A percentile compares a stretch with the other conserved stretches of the same genome.
These are phyloP conservation scores for Chenopodium berlandieri DNA, from an alignment of 148 eudicot genomes.

Conservation along the genomic window DNA sequence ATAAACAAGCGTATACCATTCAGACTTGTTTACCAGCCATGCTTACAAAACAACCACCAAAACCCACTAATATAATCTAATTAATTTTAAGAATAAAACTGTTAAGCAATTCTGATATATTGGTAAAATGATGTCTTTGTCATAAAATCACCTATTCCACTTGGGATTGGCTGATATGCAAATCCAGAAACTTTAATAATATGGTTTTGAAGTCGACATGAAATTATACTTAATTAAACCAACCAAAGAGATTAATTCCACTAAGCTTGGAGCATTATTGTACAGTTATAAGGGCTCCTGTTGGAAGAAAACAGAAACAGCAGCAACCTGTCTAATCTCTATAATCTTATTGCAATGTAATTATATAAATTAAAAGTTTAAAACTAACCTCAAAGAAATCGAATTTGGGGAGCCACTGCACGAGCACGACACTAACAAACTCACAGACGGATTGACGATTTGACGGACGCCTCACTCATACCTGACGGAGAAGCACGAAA, in stretches of 20 bases:
- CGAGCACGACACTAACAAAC: too few relatives aligned
- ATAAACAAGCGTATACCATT: too few relatives aligned
- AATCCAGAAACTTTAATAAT: neutral
- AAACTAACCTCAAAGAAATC: too few relatives aligned
- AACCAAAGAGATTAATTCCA: constrained; percentile 28
- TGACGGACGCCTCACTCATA: too few relatives aligned
- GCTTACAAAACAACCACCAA: too few relatives aligned
- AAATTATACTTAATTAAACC: neutral
- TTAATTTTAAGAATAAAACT: neutral
- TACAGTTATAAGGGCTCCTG: constrained; percentile 3
- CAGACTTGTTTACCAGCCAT: too few relatives aligned
- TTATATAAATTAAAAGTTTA: too few relatives aligned
- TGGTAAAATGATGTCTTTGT: neutral
- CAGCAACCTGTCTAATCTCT: constrained; percentile 20
- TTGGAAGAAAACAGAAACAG: constrained; percentile 14
- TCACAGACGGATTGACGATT: too few relatives aligned
- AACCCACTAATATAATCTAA: too few relatives aligned
- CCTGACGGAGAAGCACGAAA: too few relatives aligned
- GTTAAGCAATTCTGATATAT: neutral
- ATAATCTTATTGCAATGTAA: too few relatives aligned
- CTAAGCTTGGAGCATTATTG: constrained; percentile 23
- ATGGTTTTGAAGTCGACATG: constrained; percentile 16
- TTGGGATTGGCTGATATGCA: neutral
- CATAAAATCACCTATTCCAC: constrained; percentile 12
- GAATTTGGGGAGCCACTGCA: too few relatives aligned